These are phyloP conservation scores for Sungouiozyma intestinalis DNA, from an alignment of 805 yeast genomes.

Conservation along the genomic window DNA sequence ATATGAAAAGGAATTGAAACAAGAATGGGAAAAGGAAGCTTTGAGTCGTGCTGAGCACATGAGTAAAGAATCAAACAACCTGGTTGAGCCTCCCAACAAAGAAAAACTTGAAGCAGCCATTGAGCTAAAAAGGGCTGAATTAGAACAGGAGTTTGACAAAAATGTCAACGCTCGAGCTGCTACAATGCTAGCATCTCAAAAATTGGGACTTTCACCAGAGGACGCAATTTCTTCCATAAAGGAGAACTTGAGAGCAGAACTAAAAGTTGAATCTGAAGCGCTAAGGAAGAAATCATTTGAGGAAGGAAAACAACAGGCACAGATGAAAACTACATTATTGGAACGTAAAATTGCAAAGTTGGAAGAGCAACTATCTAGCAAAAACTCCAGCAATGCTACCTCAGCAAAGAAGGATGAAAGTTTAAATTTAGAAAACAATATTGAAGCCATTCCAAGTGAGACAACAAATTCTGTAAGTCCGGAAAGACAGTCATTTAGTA, in stretches of 20 bases:
- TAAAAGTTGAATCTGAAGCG: conserved; percentile 12
- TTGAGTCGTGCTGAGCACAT: conserved; percentile 30
- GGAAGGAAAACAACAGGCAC: conserved; percentile 26
- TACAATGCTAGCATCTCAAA: conserved; percentile 4
- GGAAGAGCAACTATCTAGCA: conserved; percentile 12
- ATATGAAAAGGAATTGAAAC: conserved; percentile 16
- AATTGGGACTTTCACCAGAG: conserved; percentile 4
- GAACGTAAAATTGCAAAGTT: conserved; percentile 24
- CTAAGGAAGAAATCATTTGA: conserved; percentile 23
- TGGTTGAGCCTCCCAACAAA: conserved; percentile 38
- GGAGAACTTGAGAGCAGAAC: conserved; percentile 14
- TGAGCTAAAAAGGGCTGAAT: conserved; percentile 30
- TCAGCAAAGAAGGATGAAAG: neutral
- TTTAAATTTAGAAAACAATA: neutral
- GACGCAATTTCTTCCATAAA: conserved; percentile 4
- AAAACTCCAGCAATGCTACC: neutral
- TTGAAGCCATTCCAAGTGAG: neutral
- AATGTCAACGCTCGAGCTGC: conserved; percentile 11
- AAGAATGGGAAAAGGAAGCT: conserved; percentile 25
- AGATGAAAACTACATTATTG: conserved; percentile 23
- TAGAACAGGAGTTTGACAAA: conserved; percentile 17
- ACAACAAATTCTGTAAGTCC: neutral
- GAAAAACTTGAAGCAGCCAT: conserved; percentile 49
- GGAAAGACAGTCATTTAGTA: neutral
- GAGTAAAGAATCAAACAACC: conserved; percentile 37